Evolutionary conservation across 441 rosid species (phyloP), one percentile per base, ranked within the genome.

Genomic region (Manihot esculenta): DNA sequence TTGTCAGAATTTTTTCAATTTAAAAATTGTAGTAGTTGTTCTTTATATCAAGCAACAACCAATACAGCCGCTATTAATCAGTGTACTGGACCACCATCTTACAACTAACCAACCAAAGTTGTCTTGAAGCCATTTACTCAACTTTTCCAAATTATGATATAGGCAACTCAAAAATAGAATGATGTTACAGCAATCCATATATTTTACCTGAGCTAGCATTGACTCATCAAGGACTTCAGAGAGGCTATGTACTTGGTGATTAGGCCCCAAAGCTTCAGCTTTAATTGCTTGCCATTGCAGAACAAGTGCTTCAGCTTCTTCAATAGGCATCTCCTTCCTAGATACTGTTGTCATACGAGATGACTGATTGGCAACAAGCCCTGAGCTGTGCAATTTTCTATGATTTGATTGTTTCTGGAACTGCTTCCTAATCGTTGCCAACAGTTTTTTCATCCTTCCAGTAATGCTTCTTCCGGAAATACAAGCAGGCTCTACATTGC

Each of bases 211-310:
- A 79, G 77, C 81, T 62, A 94, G 90, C 98, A 94, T 92, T 3
- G 92, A 84, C 76, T 87, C 96, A 56, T 92, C 97, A 78, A 94
- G 97, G 79, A 87, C 75, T 69, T 89, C 90, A 53, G 79, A 73
- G 70, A 94, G 99, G 77, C 78, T 71, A 71, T 87, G 74, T 72
- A 86, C 76, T 66, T 86, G 88, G 79, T 90, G 93, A 53, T 61
- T 71, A 13, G 91, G 92, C 64, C 99, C 99, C 76, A 92, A 78
- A 72, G 99, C 94, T 80, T 90, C 90, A 73, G 99, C 97, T 84
- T 94, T 94, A 64, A 84, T 79, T 65, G 85, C 75, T 85, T 94
- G 96, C 99, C 99, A 94, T 74, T 86, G 89, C 83, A 83, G 86
- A 54, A 94, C 94, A 69, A 92, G 92, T 57, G 81, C 82, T 85